Conservation (phyloP, 73 alveolate species). For the Stentor roeselii region DNA sequence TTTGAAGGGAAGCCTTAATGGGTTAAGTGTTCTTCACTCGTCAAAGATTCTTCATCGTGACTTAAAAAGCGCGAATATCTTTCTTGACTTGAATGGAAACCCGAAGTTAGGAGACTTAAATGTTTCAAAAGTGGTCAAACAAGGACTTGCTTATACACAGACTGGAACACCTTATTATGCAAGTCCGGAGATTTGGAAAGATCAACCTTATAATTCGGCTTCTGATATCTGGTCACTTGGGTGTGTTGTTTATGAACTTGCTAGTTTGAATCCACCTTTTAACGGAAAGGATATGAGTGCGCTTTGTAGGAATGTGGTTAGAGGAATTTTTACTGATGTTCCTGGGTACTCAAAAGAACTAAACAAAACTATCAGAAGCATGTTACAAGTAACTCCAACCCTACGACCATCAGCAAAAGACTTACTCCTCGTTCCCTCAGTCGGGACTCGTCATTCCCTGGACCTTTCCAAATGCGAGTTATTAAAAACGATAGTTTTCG, state of each 20-base stretch:
- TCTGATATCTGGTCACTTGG: conserved; percentile 90
- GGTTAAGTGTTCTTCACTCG: conserved; percentile 48
- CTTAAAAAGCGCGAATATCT: conserved; percentile 80
- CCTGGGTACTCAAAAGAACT: conserved; percentile 33
- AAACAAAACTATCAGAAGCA: background rate
- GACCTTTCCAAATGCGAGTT: background rate
- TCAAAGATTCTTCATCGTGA: conserved; percentile 86
- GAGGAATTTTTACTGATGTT: conserved; percentile 48
- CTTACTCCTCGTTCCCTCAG: background rate
- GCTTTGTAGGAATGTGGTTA: conserved; percentile 34
- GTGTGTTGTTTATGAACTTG: conserved; percentile 80
- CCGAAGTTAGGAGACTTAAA: conserved; percentile 80
- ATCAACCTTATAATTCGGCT: conserved; percentile 60
- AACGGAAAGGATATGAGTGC: conserved; percentile 77
- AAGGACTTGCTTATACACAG: conserved; percentile 42
- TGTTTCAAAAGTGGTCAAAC: conserved; percentile 53
- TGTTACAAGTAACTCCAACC: background rate
- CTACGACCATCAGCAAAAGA: conserved; percentile 15
- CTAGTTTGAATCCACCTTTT: conserved; percentile 80
- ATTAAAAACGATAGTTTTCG: background rate
- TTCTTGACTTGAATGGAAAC: conserved; percentile 58
- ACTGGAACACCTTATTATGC: conserved; percentile 86
- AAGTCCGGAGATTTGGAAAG: conserved; percentile 82
- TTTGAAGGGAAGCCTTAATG: conserved; percentile 52
- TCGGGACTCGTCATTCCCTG: background rate